Conservation (phyloP, 345 rosid genomes). For the Iberis pinnata region DNA sequence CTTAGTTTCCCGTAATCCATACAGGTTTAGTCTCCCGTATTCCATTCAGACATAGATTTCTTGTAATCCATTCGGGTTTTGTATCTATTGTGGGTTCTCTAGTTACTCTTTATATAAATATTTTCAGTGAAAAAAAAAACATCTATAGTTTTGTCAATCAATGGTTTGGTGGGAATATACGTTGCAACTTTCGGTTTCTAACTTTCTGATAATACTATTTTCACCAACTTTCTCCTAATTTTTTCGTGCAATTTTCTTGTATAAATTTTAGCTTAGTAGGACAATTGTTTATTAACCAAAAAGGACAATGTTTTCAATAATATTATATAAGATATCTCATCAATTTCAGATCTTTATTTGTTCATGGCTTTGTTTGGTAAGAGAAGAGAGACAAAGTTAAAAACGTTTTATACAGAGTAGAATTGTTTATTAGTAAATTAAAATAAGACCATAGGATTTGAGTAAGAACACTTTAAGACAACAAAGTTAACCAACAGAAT, state of each 20-base stretch:
- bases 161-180: too few species aligned
- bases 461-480: conserved; percentile 18
- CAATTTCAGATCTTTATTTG: conserved; percentile 3
- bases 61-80: too few species aligned
- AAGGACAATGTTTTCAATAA: background rate
- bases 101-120: too few species aligned
- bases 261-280: too few species aligned
- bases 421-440: background rate
- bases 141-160: too few species aligned
- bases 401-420: background rate
- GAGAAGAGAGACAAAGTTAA: background rate
- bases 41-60: too few species aligned
- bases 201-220: background rate
- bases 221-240: background rate
- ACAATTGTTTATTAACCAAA: too few species aligned
- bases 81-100: too few species aligned
- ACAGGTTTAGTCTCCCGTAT: too few species aligned
- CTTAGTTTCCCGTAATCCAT: too few species aligned
- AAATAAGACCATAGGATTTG: conserved; percentile 17
- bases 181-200: too few species aligned
- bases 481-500: conserved; percentile 20
- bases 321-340: background rate
- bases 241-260: background rate
- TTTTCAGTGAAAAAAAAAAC: too few species aligned
- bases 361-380: background rate